Percentiles rank a stretch among this genome's conserved stretches.
phyloP scores from a whole-genome alignment of 179 eudicot genomes.

The Spinacia oleracea region DNA sequence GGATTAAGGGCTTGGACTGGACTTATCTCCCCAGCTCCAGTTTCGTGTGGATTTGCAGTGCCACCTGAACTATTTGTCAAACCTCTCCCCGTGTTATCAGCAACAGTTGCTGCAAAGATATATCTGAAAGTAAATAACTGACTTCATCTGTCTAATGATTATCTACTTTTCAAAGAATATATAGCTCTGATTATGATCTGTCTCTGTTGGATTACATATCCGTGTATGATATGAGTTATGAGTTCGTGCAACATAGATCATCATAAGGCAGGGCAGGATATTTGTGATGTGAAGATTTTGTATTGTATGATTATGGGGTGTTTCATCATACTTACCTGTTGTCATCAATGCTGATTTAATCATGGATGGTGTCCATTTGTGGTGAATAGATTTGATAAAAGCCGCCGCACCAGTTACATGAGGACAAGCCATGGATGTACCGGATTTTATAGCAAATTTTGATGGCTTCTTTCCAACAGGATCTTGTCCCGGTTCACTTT shows the following conservation, averaged over 20 bases:
- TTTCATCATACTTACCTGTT: constrained; percentile 49
- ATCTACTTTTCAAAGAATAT: no score
- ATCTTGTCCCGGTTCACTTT: constrained; percentile 35
- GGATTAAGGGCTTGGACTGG: constrained; percentile 64
- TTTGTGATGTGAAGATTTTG: not conserved
- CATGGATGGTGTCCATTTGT: constrained; percentile 82
- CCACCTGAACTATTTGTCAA: constrained; percentile 41
- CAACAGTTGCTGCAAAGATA: constrained; percentile 43
- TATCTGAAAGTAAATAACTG: not conserved
- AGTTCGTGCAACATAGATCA: not conserved
- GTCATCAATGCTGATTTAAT: constrained; percentile 94
- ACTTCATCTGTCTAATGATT: constrained; percentile 4
- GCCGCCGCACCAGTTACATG: constrained; percentile 89
- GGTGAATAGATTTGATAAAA: constrained; percentile 70
- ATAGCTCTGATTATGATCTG: not conserved
- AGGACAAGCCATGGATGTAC: constrained; percentile 97
- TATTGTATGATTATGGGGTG: not conserved
- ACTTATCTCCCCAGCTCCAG: constrained; percentile 55
- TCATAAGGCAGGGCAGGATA: not conserved
- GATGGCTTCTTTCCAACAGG: constrained; percentile 37
- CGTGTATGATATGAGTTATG: not conserved
- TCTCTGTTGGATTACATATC: not conserved
- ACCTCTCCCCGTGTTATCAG: constrained; percentile 41
- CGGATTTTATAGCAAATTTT: constrained; percentile 51
- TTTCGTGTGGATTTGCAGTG: constrained; percentile 50